These are phyloP conservation scores for Microthlaspi erraticum DNA, from an alignment of 345 rosid genomes.

Conservation along the genomic window DNA sequence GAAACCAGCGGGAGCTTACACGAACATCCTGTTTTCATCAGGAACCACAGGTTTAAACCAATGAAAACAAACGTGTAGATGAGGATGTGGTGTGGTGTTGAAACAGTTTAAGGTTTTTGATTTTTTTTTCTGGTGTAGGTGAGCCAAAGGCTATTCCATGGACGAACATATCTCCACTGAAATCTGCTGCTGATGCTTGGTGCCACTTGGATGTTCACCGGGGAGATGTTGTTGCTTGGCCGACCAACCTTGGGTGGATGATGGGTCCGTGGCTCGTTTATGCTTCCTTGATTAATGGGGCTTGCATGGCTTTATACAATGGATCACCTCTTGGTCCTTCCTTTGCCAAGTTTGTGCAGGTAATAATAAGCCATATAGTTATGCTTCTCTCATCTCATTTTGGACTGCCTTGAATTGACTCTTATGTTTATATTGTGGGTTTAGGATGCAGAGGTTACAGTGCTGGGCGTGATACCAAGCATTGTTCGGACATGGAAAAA, in stretches of 20 bases:
- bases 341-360: constrained; percentile 97
- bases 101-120: constrained; percentile 10
- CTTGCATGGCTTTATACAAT: constrained; percentile 85
- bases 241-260: constrained; percentile 99
- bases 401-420: constrained; percentile 19
- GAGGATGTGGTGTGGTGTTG: constrained; percentile 15
- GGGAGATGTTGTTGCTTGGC: constrained; percentile 91
- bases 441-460: constrained; percentile 91
- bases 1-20: constrained; percentile 73
- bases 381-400: constrained; percentile 1
- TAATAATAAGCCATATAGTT: constrained; percentile 40
- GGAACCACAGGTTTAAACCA: constrained; percentile 92
- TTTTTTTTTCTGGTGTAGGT: constrained; percentile 62
- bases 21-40: constrained; percentile 94
- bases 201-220: constrained; percentile 88
- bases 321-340: constrained; percentile 89
- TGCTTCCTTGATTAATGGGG: constrained; percentile 88
- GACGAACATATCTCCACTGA: constrained; percentile 74
- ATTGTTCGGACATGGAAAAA: constrained; percentile 90
- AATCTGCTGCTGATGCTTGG: constrained; percentile 99
- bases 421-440: constrained; percentile 38
- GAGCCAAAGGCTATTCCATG: constrained; percentile 99
- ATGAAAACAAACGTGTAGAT: constrained; percentile 24
- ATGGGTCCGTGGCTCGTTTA: constrained; percentile 99
- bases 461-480: constrained; percentile 98